A percentile compares a stretch with the other conserved stretches of the same genome.
Conservation (phyloP, 2,329 filamentous ascomycete genomes). For the Metarhizium robertsii region DNA sequence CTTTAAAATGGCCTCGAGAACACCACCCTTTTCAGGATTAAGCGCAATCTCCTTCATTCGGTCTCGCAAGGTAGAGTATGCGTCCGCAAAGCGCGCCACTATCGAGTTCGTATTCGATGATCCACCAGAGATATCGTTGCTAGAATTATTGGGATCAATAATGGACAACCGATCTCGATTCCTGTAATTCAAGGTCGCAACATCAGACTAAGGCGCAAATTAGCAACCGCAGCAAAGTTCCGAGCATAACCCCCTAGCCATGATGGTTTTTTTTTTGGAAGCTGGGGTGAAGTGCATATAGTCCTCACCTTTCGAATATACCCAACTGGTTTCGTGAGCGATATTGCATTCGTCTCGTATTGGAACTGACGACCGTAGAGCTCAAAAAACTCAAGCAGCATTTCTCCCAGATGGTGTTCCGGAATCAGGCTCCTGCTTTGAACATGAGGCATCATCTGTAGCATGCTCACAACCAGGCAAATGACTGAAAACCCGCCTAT, state of each 20-base stretch:
- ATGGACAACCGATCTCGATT: constrained; percentile 68
- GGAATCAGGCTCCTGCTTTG: constrained; percentile 50
- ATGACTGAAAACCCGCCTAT: constrained; percentile 92
- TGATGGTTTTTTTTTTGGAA: background rate
- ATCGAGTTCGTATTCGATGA: constrained; percentile 63
- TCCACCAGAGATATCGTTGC: constrained; percentile 86
- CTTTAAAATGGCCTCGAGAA: constrained; percentile 63
- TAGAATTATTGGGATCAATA: constrained; percentile 77
- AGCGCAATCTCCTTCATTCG: constrained; percentile 45
- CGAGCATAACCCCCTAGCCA: background rate
- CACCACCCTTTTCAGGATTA: constrained; percentile 21
- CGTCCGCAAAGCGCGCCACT: constrained; percentile 58
- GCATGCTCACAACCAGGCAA: constrained; percentile 81
- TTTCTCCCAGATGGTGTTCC: constrained; percentile 63
- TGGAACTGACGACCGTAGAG: constrained; percentile 82
- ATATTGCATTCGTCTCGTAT: constrained; percentile 60
- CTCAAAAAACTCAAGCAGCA: constrained; percentile 81
- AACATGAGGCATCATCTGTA: constrained; percentile 69
- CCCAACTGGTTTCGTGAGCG: constrained; percentile 57
- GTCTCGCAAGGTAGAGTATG: constrained; percentile 46
- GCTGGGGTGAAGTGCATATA: background rate
- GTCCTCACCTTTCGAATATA: constrained; percentile 67
- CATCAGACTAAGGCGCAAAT: constrained; percentile 26
- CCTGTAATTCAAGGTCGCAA: constrained; percentile 41
- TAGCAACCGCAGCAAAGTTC: background rate